Base-by-base conservation (phyloP, 2,329 filamentous ascomycete species). In the Trichoderma gracile region DNA sequence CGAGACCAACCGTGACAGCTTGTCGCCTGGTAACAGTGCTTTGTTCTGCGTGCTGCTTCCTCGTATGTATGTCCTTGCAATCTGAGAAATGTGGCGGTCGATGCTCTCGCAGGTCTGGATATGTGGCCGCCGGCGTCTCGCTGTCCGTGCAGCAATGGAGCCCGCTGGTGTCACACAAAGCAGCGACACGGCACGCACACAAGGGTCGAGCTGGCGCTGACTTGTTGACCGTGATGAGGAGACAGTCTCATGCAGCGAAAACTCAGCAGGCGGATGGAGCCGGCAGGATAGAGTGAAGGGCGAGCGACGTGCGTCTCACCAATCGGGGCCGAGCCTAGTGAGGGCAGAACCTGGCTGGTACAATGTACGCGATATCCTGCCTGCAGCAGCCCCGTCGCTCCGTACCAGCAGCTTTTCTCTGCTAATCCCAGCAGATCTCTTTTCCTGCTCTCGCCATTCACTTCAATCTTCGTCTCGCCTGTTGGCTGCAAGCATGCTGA, bases 221-320 rank as follows among this genome's bases (percentile, higher is more conserved):
- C 59, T 62, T 62, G 59, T 62, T 62, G 59, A 62, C 59, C 59
- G 59, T 62, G 59, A 49, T 62, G 59, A 62, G 59, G 49, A 54
- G 59, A 62, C 21, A 17, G 49, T 45, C 27, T 61, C 49, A 61
- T 61, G 58, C 58, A 61, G 58, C 58, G 49, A 62, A 62, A 53
- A 62, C 59, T 62, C 59, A 54, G 49, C 59, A 54, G 59, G 58
- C 58, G 58, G 57, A 61, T 61, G 57, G 57, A 23, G 57, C 57
- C 57, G 57, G 57, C 57, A 52, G 57, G 33, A 38, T 38, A 61
- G 38, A 21, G 58, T 49, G 23, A 46, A 43, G 30, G 33, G 21
- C 33, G 57, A 45, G 15, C 12, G 56, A 21, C 46, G 52, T 49
- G n/a, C 25, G 40, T 42, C 59, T 54, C 59, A 62, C 59, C 59